Base-by-base conservation (phyloP, 805 yeast genomes). In the Saccharomyces jurei region DNA sequence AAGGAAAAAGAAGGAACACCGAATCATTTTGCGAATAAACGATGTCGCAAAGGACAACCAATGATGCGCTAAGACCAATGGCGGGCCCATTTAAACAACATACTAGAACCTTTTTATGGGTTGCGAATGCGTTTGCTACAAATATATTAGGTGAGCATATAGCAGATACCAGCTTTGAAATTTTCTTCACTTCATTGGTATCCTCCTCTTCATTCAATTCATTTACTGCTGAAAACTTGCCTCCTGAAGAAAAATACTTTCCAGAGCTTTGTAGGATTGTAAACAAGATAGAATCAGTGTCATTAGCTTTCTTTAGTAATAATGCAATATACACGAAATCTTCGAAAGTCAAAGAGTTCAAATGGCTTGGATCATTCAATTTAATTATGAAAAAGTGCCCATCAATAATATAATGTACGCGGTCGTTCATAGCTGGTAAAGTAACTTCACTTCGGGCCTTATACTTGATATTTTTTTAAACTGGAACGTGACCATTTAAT, bases 71-170 rank as follows among this genome's bases (percentile, higher is more conserved):
- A 52, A 89, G 76, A 0, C 97, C 97, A 57, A 89, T 78, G 5
- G 83, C 95, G 0, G 97, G 96, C 0, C 97, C 97, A 65, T 89
- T 89, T 53, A 89, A 74, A 2, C 89, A 90, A 51, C 81, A 81
- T 17, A 83, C 82, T 41, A 89, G 73, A 3, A 87, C 76, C 65
- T 89, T 89, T 5, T 76, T 71, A 70, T 89, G 96, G 59, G 80
- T 78, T 59, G 80, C 79, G 66, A 87, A 81, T 26, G 83, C 75
- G 58, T 83, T 79, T 5, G 91, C 82, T 53, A 89, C 70, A 63
- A 77, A 81, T 22, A 83, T 77, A 67, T 89, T 89, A 61, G 88
- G 80, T 1, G 87, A 77, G 9, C 81, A 79, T 59, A 85, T 82
- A 56, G 71, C 71, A 49, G 76, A 71, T 49, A 80, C 67, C 80